phyloP scores from a whole-genome alignment of 208 protist species.

The Trypanosomatidae sp. region DNA sequence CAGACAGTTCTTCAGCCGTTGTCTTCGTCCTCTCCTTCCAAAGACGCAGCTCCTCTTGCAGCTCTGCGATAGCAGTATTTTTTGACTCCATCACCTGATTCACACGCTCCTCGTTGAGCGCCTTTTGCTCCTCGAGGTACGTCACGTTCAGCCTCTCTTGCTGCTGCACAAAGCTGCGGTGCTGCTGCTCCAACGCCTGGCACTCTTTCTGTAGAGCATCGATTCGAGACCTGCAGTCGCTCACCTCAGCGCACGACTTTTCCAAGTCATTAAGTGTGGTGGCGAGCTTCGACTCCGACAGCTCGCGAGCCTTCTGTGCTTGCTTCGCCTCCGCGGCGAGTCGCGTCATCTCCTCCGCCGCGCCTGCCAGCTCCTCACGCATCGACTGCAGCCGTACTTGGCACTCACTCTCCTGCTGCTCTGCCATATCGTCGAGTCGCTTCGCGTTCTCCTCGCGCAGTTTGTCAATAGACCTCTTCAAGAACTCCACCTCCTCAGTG shows the following conservation, averaged over 20 bases:
- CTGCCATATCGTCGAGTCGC: slow-evolving; percentile 53
- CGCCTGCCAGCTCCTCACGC: slow-evolving; percentile 50
- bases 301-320: slow-evolving; percentile 24
- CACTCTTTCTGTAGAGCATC: slow-evolving; percentile 18
- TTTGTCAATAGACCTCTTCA: slow-evolving; percentile 67
- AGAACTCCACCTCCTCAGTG: slow-evolving; percentile 56
- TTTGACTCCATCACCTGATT: slow-evolving; percentile 45
- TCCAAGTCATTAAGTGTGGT: slow-evolving; percentile 18
- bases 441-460: slow-evolving; percentile 53
- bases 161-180: slow-evolving; percentile 45
- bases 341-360: slow-evolving; percentile 35
- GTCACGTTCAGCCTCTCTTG: slow-evolving; percentile 31
- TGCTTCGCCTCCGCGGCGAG: slow-evolving; percentile 29
- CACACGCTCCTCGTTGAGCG: slow-evolving; percentile 52
- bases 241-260: slow-evolving; percentile 16
- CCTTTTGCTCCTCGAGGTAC: slow-evolving; percentile 43
- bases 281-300: slow-evolving; percentile 21
- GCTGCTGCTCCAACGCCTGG: slow-evolving; percentile 50
- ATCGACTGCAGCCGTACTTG: slow-evolving; percentile 55
- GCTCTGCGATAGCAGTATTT: slow-evolving; percentile 49
- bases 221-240: slow-evolving; percentile 11
- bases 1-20: slow-evolving; percentile 51
- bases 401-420: slow-evolving; percentile 58
- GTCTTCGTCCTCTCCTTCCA: slow-evolving; percentile 49
- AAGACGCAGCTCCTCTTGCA: slow-evolving; percentile 47